Evolutionary conservation across 2,329 filamentous ascomycete genomes (phyloP), one percentile per base, ranked within the genome.

Genomic region (Talaromyces funiculosus): DNA sequence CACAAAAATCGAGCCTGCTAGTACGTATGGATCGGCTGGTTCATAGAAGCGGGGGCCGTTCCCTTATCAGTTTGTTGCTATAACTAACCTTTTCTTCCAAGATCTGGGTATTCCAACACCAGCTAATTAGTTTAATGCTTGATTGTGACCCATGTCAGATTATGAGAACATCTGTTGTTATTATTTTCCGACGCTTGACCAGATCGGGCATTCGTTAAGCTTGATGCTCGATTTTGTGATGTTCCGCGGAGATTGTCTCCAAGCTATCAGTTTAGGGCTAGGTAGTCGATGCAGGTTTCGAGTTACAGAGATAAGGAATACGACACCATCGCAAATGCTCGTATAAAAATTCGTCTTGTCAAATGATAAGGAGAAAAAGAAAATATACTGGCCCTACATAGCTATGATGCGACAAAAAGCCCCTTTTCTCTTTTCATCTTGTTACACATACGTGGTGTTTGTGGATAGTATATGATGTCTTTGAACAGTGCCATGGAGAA

Each of bases 201-300:
- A 55, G 16, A 40, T 55, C 53, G 8, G 37, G 53, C 37, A 38
- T 38, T 9, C n/a, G 24, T 26, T 57, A n/a, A 16, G 22, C 29
- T 45, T 35, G n/a, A 33, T 47, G 22, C 20, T 43, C n/a, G 16
- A 43, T 31, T 31, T 56, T 31, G 8, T 40, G 5, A 12, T 22
- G 40, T 35, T 57, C 54, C 54, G 54, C 54, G 54, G 54, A 57
- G 54, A 57, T 57, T 40, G n/a, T 18, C n/a, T 35, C 26, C 9
- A 7, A 33, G 53, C 54, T 45, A 24, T 47, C n/a, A n/a, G 12
- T 33, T 33, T 47, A 43, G 54, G 31, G 38, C 38, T 47, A 57
- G 54, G 40, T 24, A 3, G 22, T 4, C 24, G 38, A 45, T 33
- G 40, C 38, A 45, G 38, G 45, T 24, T 26, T 12, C 5, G 22